Conservation (phyloP, 2,329 filamentous ascomycete species). For the Bipolaris cookei region DNA sequence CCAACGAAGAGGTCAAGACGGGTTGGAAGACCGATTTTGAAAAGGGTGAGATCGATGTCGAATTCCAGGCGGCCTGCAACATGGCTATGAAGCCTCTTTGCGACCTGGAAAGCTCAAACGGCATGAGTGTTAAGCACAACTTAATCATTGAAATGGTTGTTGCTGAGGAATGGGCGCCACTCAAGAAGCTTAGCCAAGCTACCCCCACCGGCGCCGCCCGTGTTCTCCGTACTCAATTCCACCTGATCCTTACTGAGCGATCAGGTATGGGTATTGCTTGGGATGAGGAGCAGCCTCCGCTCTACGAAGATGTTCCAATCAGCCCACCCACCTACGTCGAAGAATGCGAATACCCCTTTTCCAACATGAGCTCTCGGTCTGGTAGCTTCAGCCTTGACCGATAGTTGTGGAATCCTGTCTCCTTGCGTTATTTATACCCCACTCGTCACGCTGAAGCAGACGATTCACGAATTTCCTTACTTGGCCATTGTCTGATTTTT, state of each 20-base stretch:
- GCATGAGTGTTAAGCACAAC: conserved; percentile 80
- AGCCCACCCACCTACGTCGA: conserved; percentile 70
- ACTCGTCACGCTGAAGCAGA: conserved; percentile 9
- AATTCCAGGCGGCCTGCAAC: conserved; percentile 72
- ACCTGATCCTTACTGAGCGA: conserved; percentile 79
- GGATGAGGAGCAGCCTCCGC: conserved; percentile 93
- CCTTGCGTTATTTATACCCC: conserved; percentile 8
- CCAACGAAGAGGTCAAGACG: conserved; percentile 78
- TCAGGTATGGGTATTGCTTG: conserved; percentile 89
- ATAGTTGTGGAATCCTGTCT: conserved; percentile 1
- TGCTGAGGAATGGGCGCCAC: conserved; percentile 79
- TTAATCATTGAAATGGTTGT: conserved; percentile 94
- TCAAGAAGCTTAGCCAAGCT: conserved; percentile 73
- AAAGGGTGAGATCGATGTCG: conserved; percentile 78
- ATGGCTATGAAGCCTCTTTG: conserved; percentile 71
- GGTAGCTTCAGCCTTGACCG: conserved; percentile 32
- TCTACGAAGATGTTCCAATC: conserved; percentile 91
- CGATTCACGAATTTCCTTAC: conserved; percentile 32
- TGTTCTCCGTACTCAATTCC: conserved; percentile 92
- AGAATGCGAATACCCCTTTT: conserved; percentile 34
- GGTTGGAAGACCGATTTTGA: conserved; percentile 89
- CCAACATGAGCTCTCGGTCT: conserved; percentile 32
- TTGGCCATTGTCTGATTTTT: conserved; percentile 21
- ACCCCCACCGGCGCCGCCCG: conserved; percentile 89
- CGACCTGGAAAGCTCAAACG: conserved; percentile 75